phyloP scores from a whole-genome alignment of 345 rosid species.

The Corchorus olitorius region DNA sequence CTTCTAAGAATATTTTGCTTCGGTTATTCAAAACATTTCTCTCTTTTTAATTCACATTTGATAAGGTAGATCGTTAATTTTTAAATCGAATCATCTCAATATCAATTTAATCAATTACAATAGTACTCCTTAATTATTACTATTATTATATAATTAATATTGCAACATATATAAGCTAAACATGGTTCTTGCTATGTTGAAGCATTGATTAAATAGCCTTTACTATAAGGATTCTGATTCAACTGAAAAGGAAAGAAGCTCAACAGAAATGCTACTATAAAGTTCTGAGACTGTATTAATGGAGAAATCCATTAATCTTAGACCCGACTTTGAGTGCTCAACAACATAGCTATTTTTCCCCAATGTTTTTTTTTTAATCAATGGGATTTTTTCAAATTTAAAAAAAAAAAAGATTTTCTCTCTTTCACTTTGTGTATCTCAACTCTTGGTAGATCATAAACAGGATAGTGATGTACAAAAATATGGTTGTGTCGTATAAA shows the following conservation, averaged over 20 bases:
- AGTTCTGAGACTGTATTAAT: not conserved
- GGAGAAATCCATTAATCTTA: slow-evolving; percentile 1
- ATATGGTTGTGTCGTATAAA: slow-evolving; percentile 48
- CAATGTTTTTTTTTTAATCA: not conserved
- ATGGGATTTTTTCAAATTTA: too few species aligned
- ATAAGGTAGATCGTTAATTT: not conserved
- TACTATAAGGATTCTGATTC: not conserved
- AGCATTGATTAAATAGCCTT: not conserved
- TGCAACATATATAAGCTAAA: not conserved
- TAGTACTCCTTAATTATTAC: too few species aligned
- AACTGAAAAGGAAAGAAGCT: not conserved
- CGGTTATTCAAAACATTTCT: too few species aligned
- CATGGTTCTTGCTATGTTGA: not conserved
- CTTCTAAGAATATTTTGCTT: too few species aligned
- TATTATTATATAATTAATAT: not conserved
- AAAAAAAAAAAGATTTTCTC: too few species aligned
- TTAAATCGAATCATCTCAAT: not conserved
- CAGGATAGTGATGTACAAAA: slow-evolving; percentile 23
- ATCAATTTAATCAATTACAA: not conserved
- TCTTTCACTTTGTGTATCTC: not conserved
- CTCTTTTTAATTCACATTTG: not conserved
- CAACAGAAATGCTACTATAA: not conserved
- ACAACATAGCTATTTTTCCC: not conserved
- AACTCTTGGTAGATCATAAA: slow-evolving; percentile 7
- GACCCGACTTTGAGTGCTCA: slow-evolving; percentile 11